Base-by-base conservation (phyloP, 208 protist species). In the Trichomonas gallinae region DNA sequence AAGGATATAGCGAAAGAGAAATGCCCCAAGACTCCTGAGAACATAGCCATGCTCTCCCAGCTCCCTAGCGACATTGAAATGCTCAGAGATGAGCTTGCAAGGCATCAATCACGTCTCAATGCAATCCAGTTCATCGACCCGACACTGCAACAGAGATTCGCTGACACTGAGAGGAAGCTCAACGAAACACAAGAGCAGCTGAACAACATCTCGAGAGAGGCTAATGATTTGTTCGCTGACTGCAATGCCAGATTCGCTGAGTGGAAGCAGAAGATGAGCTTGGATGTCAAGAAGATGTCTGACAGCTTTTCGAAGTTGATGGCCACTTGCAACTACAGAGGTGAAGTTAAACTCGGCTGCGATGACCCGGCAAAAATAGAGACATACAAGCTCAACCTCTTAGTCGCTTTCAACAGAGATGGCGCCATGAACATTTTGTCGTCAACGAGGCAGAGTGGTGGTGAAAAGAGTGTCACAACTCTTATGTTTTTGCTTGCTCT, bases 401-500 rank as follows among this genome's bases (percentile, higher is more conserved):
- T 93, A 4, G 87, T 93, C 9, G 87, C 87, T 38, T 93, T 93
- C 34, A 93, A 93, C n/a, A 48, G 44, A 51, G n/a, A 23, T 83
- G 42, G 46, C 8, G 40, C 38, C 4, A 45, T 63, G 13, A 96
- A 96, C 11, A 38, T 63, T 34, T 34, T 96, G 4, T 96, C 93
- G 17, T 96, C 93, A n/a, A 51, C 46, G 36, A 45, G 51, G 58
- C 97, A 98, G 82, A 97, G 96, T n/a, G 97, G 97, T 72, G 97
- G 97, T 48, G 98, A 98, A 96, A 96, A 97, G 42, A 97, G 96
- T 1, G 98, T 98, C 42, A 96, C 97, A 26, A 98, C 98, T 4
- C 98, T 99, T 97, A 51, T 98, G 11, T 99, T 98, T 96, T 93
- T 99, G 1, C 97, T 99, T 26, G 97, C 97, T 83, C 87, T 99